Base-by-base conservation (phyloP, 2,329 filamentous ascomycete species). In the Cercospora nicotianae region DNA sequence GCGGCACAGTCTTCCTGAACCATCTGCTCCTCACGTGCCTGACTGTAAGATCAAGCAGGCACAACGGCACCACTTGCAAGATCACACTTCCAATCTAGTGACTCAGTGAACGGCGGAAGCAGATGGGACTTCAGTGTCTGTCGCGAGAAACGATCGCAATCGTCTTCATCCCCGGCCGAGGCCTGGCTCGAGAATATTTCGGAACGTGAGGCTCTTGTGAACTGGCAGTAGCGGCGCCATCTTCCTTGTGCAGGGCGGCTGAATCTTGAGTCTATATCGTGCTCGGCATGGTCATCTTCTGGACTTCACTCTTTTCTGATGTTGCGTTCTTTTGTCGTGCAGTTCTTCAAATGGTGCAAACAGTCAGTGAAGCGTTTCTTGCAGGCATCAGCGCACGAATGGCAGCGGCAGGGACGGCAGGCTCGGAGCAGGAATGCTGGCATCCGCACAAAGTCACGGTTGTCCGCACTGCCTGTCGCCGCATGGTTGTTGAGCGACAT, bases 111-210 rank as follows among this genome's bases (percentile, higher is more conserved):
- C n/a, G 39, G 20, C 5, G 1, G 20, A 6, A 5, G 45, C 3
- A 51, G 18, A 20, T 3, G 18, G 20, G 20, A 23, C 8, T 23
- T 12, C 8, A 51, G 12, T 51, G 9, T 23, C 12, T 51, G 18
- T 10, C 45, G 23, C 20, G 20, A n/a, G 4, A 53, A 53, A 5
- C 12, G 48, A 13, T 53, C 5, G 2, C 2, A 20, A 13, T 58
- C 26, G 55, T 33, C 30, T n/a, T 8, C 16, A 3, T 33, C 1
- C 23, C 36, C 26, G 42, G n/a, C 30, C 45, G 28, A 57, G 61
- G 61, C 30, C n/a, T 39, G 42, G 39, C 61, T 57, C 61, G 61
- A 63, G 61, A 63, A 63, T 63, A 55, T 30, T n/a, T 63, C 61
- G 61, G 61, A 63, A 57, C 48, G 28, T 63, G 45, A 63, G 61